A percentile compares a stretch with the other conserved stretches of the same genome.
phyloP scores from a whole-genome alignment of 177 flowering plant genomes.

The Telopea speciosissima region DNA sequence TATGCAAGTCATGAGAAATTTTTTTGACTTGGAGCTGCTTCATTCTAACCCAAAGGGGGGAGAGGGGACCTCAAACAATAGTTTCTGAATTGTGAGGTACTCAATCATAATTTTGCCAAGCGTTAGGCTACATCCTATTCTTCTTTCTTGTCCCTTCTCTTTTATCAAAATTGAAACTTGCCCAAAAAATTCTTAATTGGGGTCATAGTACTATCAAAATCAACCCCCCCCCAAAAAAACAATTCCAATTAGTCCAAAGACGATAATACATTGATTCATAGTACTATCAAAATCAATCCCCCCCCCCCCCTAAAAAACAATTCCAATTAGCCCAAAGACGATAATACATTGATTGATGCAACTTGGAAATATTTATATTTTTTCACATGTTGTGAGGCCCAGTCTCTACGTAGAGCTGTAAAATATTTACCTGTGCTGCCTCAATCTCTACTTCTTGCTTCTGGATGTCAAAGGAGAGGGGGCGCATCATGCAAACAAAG shows the following conservation, averaged over 20 bases:
- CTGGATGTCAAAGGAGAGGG: slow-evolving; percentile 40
- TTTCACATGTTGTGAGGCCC: neutral
- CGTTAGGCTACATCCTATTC: neutral
- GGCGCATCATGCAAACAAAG: slow-evolving; percentile 49
- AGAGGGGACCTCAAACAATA: too few relatives aligned
- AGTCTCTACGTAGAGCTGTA: neutral
- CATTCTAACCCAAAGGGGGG: too few relatives aligned
- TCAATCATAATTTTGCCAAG: too few relatives aligned
- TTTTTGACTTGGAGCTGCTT: too few relatives aligned
- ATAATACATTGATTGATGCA: neutral
- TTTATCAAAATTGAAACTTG: too few relatives aligned
- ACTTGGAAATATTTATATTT: neutral
- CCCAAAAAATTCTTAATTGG: neutral
- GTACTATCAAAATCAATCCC: too few relatives aligned
- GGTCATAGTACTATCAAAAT: neutral
- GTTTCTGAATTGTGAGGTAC: too few relatives aligned
- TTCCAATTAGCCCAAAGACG: neutral
- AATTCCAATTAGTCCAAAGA: neutral
- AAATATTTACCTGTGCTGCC: slow-evolving; percentile 46
- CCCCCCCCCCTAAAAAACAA: neutral
- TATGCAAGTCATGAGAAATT: too few relatives aligned
- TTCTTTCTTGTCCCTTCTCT: neutral
- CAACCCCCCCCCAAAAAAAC: neutral
- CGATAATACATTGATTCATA: neutral
- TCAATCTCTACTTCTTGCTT: slow-evolving; percentile 54